Evolutionary conservation across 2,329 filamentous ascomycete species (phyloP), one percentile per base, ranked within the genome.

Genomic region (Aspergillus terreus): DNA sequence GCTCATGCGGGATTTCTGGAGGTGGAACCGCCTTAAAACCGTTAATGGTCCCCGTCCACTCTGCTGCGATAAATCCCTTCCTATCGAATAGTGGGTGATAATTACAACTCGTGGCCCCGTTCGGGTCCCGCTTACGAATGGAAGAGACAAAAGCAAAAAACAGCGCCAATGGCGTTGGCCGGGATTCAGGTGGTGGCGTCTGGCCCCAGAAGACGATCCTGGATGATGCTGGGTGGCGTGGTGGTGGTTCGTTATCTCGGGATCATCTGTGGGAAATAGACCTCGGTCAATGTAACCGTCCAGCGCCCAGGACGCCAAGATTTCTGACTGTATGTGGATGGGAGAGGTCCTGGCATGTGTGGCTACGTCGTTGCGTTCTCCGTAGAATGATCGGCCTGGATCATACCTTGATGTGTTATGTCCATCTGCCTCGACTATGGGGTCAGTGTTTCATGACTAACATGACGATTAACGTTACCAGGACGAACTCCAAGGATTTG

Each of bases 151-250:
- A 30, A 30, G 27, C 27, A 38, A 38, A 17, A 38, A 15, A 38
- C 35, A 9, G 6, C 9, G 10, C 27, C 27, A 30, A 30, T 12
- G 35, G 35, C 35, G 35, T n/a, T 38, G 7, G 12, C 35, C 12
- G 40, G 46, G 49, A 50, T 53, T 50, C 45, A 53, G 52, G 54
- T 42, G 38, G 54, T 53, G 58, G 49, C 50, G 52, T 50, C 27
- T 45, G 35, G 45, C n/a, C 44, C 38, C 43, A 44, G 44, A 35
- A 51, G 46, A 15, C 36, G 51, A 54, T 53, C 50, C 47, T 27
- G 35, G 35, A 17, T 38, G 35, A 38, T 17, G 35, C 7, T 17
- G 35, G 4, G 46, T 55, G 54, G 57, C 51, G 51, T 50, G 6
- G 27, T 30, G 27, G 27, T 30, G 27, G 6, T 30, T 30, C 7